These are phyloP conservation scores for Mallotus japonicus DNA, from an alignment of 441 rosid genomes.

Conservation along the genomic window DNA sequence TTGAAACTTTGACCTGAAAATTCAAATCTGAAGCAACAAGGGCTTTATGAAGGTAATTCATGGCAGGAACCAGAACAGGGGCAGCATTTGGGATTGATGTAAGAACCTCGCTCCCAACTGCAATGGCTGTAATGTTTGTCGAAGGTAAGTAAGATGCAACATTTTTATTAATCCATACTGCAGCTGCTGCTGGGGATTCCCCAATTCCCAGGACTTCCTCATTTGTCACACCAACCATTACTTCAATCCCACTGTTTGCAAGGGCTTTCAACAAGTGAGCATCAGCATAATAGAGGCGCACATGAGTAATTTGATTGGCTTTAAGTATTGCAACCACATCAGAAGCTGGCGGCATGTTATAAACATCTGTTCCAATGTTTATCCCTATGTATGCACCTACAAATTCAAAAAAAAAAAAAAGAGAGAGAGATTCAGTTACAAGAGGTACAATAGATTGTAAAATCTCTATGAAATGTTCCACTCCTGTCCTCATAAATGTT, in stretches of 20 bases:
- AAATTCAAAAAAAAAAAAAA: constrained; percentile 13
- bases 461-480: background rate
- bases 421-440: constrained; percentile 15
- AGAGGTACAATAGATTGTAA: constrained; percentile 5
- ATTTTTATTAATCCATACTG: constrained; percentile 81
- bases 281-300: constrained; percentile 83
- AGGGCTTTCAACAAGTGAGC: constrained; percentile 82
- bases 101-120: constrained; percentile 92
- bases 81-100: constrained; percentile 70
- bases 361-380: constrained; percentile 78
- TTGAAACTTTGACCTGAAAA: constrained; percentile 70
- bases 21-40: constrained; percentile 81
- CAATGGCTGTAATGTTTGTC: constrained; percentile 85
- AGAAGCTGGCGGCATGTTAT: constrained; percentile 65
- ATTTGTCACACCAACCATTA: constrained; percentile 74
- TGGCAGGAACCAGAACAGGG: constrained; percentile 64
- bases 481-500: background rate
- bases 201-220: constrained; percentile 77
- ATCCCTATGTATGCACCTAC: constrained; percentile 81
- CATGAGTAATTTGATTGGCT: constrained; percentile 65
- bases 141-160: constrained; percentile 79
- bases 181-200: constrained; percentile 68
- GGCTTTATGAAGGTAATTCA: constrained; percentile 80
- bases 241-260: constrained; percentile 69
- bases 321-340: constrained; percentile 54